phyloP scores from a whole-genome alignment of 2,329 filamentous ascomycete species.

The Diaporthe destruens region DNA sequence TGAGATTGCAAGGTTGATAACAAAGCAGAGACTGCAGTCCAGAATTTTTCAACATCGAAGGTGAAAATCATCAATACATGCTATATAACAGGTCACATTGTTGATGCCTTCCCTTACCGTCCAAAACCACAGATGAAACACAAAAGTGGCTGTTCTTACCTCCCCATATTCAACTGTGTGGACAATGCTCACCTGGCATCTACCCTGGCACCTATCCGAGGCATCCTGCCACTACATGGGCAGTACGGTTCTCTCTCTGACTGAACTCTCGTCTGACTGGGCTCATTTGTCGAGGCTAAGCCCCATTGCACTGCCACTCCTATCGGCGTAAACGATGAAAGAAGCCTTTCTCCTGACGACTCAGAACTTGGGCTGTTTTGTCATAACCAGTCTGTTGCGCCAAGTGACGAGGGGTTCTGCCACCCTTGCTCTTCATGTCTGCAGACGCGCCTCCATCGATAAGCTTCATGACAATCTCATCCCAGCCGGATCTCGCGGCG shows the following conservation, averaged over 20 bases:
- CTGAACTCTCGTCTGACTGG: no score
- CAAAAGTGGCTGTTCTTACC: not conserved
- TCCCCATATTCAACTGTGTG: not conserved
- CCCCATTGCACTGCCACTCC: not conserved
- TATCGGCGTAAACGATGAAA: constrained; percentile 6
- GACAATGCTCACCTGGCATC: not conserved
- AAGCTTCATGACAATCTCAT: not conserved
- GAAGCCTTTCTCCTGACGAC: not conserved
- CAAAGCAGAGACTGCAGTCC: not conserved
- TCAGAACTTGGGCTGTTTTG: not conserved
- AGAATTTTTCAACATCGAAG: not conserved
- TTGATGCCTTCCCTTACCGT: not conserved
- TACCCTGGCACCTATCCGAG: not conserved
- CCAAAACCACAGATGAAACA: not conserved
- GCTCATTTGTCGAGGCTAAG: not conserved
- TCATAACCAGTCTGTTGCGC: constrained; percentile 1
- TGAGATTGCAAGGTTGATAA: not conserved
- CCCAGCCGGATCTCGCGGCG: constrained; percentile 2
- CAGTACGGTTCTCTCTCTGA: no score
- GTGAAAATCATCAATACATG: not conserved
- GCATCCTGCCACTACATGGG: not conserved
- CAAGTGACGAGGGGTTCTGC: not conserved
- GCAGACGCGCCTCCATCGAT: constrained; percentile 10
- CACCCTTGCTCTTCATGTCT: not conserved
- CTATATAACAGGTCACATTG: not conserved